phyloP scores from a whole-genome alignment of 2,329 filamentous ascomycete genomes.

The Penicillium sp. region DNA sequence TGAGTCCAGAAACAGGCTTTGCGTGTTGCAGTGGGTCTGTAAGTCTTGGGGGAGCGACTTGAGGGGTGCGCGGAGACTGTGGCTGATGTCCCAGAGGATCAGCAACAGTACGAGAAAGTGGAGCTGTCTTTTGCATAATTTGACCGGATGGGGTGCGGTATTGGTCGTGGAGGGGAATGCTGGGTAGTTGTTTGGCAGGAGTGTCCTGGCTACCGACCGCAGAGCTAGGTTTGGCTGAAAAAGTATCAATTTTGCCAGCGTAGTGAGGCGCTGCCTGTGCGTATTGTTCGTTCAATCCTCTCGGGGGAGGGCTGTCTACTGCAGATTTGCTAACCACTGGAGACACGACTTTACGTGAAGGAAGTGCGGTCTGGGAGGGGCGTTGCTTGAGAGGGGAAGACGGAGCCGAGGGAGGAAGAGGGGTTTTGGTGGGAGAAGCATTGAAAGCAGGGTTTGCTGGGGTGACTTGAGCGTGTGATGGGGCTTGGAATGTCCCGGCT shows the following conservation, averaged over 20 bases:
- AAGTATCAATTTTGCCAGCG: background rate
- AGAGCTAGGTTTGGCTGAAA: background rate
- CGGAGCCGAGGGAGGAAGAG: constrained; percentile 49
- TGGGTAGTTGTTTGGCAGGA: background rate
- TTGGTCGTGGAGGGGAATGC: background rate
- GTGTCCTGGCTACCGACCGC: background rate
- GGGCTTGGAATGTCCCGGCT: constrained; percentile 27
- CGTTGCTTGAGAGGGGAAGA: constrained; percentile 56
- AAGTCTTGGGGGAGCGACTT: constrained; percentile 10
- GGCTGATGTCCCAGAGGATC: constrained; percentile 1
- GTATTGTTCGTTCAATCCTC: constrained; percentile 11
- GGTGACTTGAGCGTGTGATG: constrained; percentile 60
- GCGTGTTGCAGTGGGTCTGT: constrained; percentile 9
- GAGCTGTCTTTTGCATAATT: constrained; percentile 8
- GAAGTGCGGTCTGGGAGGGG: constrained; percentile 49
- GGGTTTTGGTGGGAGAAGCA: constrained; percentile 59
- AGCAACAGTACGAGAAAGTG: constrained; percentile 11
- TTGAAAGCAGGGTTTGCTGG: constrained; percentile 46
- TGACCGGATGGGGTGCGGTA: constrained; percentile 3
- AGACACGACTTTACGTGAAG: constrained; percentile 48
- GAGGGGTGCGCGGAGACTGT: constrained; percentile 5
- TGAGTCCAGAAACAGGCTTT: constrained; percentile 18
- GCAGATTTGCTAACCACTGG: constrained; percentile 38
- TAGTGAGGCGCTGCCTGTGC: constrained; percentile 13
- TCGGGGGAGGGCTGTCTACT: constrained; percentile 28